Conservation (phyloP, 164 flowering plant species). For the Hamamelis virginiana region DNA sequence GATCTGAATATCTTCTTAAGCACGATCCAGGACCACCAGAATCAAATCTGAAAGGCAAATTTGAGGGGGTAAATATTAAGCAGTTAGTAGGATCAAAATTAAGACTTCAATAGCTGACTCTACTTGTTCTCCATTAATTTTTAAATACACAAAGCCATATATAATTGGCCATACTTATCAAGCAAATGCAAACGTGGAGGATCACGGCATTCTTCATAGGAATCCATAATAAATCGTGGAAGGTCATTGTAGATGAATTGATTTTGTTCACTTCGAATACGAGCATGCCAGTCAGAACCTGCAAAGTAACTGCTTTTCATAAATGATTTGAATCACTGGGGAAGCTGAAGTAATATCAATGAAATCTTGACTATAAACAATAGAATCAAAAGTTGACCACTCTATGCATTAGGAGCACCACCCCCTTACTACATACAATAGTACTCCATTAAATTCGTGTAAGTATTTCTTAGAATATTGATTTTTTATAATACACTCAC, state of each 20-base stretch:
- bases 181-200: constrained; percentile 86
- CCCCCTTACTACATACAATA: too few species aligned
- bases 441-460: too few species aligned
- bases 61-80: constrained; percentile 3
- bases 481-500: too few species aligned
- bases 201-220: constrained; percentile 84
- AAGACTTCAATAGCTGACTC: constrained; percentile 4
- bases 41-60: constrained; percentile 65
- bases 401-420: neutral
- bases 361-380: neutral
- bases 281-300: constrained; percentile 92
- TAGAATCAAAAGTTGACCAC: neutral
- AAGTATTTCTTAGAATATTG: too few species aligned
- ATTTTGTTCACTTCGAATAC: constrained; percentile 48
- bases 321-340: constrained; percentile 18
- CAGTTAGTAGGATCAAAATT: neutral
- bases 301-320: constrained; percentile 38
- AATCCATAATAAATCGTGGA: constrained; percentile 80
- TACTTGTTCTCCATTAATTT: constrained; percentile 35
- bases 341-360: neutral
- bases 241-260: constrained; percentile 72
- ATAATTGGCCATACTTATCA: constrained; percentile 58
- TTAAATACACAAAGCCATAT: neutral
- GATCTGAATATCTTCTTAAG: constrained; percentile 84
- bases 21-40: constrained; percentile 88